These are phyloP conservation scores for Nematocida minor DNA, from an alignment of 371 early-diverging fungal species.

Conservation along the genomic window DNA sequence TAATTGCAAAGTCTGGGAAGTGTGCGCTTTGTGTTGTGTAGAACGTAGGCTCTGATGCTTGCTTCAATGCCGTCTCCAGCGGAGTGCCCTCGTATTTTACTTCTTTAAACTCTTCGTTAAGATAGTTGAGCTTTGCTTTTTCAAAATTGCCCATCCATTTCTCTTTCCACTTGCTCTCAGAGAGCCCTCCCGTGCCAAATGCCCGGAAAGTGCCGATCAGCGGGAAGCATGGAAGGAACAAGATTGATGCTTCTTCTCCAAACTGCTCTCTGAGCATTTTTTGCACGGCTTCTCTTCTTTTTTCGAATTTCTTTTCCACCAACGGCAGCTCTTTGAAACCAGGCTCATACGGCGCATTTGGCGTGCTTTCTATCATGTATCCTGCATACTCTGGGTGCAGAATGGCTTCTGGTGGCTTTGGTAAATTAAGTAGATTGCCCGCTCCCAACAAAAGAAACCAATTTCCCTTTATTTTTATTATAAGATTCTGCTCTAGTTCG, in stretches of 20 bases:
- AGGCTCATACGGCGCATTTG: conserved; percentile 32
- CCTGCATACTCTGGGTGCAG: conserved; percentile 53
- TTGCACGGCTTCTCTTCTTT: conserved; percentile 13
- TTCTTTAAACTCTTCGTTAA: background rate
- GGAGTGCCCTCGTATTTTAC: background rate
- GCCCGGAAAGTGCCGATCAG: conserved; percentile 30
- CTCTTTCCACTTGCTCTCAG: background rate
- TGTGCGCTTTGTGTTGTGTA: conserved; percentile 40
- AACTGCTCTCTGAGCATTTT: background rate
- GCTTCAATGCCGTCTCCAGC: background rate
- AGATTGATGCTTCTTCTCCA: background rate
- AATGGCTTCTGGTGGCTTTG: background rate
- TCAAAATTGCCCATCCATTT: background rate
- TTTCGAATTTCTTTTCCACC: conserved; percentile 42
- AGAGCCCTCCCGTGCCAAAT: conserved; percentile 5
- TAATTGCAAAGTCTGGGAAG: conserved; percentile 62
- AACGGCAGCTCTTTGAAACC: conserved; percentile 6
- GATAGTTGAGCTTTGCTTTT: background rate
- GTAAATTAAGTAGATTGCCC: conserved; percentile 2
- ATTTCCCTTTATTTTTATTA: background rate
- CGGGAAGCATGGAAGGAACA: conserved; percentile 37
- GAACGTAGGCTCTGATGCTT: conserved; percentile 13
- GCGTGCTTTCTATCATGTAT: conserved; percentile 61
- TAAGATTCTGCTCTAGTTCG: conserved; percentile 55
- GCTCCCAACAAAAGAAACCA: conserved; percentile 39